A percentile compares a stretch with the other conserved stretches of the same genome.
phyloP scores from a whole-genome alignment of 768 basidiomycete genomes.

The Ramaria rubella region DNA sequence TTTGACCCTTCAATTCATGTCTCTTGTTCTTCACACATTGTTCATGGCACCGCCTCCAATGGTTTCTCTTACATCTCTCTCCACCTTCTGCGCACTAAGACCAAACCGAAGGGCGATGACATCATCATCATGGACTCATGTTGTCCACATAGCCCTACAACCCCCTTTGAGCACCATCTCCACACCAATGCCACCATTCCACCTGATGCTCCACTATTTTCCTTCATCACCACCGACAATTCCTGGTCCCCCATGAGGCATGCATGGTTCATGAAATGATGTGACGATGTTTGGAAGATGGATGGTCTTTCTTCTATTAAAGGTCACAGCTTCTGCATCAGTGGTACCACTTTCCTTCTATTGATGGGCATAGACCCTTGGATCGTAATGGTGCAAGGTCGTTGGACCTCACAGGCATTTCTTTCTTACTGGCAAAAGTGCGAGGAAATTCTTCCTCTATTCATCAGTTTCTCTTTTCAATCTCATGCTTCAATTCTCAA shows the following conservation, averaged over 20 bases:
- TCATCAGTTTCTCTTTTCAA: no score
- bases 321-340: slow-evolving; percentile 15
- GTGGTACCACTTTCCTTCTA: slow-evolving; percentile 13
- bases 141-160: not conserved
- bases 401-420: slow-evolving; percentile 15
- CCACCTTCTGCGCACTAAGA: not conserved
- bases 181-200: not conserved
- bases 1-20: not conserved
- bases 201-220: slow-evolving; percentile 2
- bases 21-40: not conserved
- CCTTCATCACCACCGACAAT: not conserved
- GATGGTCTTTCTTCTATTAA: slow-evolving; percentile 1
- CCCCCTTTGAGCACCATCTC: not conserved
- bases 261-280: slow-evolving; percentile 15
- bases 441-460: no score
- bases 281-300: slow-evolving; percentile 18
- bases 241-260: not conserved
- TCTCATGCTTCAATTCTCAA: no score
- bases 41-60: not conserved
- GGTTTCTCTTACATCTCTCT: not conserved
- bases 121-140: not conserved
- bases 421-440: no score
- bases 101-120: not conserved
- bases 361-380: slow-evolving; percentile 3
- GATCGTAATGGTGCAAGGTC: slow-evolving; percentile 10